Base-by-base conservation (phyloP, 2,329 filamentous ascomycete species). In the Seiridium unicorne region DNA sequence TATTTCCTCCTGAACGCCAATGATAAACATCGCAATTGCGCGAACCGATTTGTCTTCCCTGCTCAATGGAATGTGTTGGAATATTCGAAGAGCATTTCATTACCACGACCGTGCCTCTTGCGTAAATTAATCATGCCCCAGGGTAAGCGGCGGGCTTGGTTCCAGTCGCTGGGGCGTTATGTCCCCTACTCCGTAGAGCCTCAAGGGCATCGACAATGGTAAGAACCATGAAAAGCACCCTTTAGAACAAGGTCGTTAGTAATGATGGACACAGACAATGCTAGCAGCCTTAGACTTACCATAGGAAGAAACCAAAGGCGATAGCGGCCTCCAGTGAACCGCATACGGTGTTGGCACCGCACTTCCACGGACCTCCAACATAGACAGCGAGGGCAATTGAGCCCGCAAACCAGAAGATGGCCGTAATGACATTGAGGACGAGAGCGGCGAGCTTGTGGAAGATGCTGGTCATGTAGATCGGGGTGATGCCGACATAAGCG, bases 341-440 rank as follows among this genome's bases (percentile, higher is more conserved):
- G 73, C 90, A 93, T 13, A 78, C 79, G 18, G 74, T 77, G 47
- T 79, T 78, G 54, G 75, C 77, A 47, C 77, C 79, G 69, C 86
- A 88, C 7, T 71, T 74, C 31, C 44, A 40, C 0, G 84, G 77
- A 13, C 84, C 80, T 57, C 84, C 84, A 60, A 92, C 75, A 59
- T 81, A 80, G 26, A 87, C 88, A 0, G 89, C 92, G 9, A 93
- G 75, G 0, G 92, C 91, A 65, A 96, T 88, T 68, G 92, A 90
- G 5, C 92, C 92, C 0, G 89, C 88, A 70, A 97, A 95, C 93
- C 93, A 97, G 79, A 96, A 96, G 60, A 96, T 81, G 77, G 89
- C 88, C 8, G 91, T 95, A 32, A 95, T 65, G 51, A 79, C 80
- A 69, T 96, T 90, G 38, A 91, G 80, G 1, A 69, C 87, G 18